phyloP scores from a whole-genome alignment of 164 flowering plant species.

The Umbilicus rupestris region DNA sequence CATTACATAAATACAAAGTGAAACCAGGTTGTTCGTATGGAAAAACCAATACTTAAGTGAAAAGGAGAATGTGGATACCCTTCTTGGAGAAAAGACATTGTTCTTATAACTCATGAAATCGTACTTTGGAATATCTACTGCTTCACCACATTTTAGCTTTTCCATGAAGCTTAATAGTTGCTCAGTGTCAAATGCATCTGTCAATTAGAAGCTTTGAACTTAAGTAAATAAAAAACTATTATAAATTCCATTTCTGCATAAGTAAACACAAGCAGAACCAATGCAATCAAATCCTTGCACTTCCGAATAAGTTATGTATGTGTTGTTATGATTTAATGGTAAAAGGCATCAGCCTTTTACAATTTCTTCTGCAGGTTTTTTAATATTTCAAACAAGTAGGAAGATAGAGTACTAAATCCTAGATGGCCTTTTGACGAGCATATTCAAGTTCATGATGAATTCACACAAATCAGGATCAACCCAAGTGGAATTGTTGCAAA shows the following conservation, averaged over 20 bases:
- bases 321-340: neutral
- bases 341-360: neutral
- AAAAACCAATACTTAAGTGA: neutral
- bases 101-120: conserved; percentile 84
- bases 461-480: neutral
- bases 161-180: conserved; percentile 55
- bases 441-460: too few species aligned
- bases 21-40: neutral
- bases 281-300: neutral
- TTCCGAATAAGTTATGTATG: neutral
- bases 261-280: neutral
- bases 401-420: neutral
- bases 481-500: neutral
- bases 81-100: conserved; percentile 41
- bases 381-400: neutral
- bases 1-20: neutral
- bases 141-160: conserved; percentile 60
- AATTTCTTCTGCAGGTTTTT: neutral
- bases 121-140: conserved; percentile 85
- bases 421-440: neutral
- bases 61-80: conserved; percentile 27
- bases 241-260: neutral
- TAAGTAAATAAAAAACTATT: neutral
- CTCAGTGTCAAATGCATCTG: conserved; percentile 97
- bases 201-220: conserved; percentile 3